Base-by-base conservation (phyloP, 176 grass and related monocot species). In the Bromus sterilis region DNA sequence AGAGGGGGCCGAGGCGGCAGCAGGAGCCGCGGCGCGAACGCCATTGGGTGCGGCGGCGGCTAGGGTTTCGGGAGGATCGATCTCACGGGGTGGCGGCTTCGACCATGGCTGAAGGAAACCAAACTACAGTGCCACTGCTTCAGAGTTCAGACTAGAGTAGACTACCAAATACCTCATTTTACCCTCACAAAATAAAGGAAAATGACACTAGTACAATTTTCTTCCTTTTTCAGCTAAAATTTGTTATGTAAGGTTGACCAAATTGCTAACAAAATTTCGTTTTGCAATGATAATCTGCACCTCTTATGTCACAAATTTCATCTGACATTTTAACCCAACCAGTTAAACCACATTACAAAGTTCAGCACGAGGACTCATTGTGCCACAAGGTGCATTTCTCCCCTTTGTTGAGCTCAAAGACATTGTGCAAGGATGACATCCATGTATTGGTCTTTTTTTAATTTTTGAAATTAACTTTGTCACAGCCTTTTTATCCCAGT, bases 21-120 rank as follows among this genome's bases (percentile, higher is more conserved):
- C 6, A 87, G 76, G 48, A 72, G 56, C 33, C 67, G 80, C 74
- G 84, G 79, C 39, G 84, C 4, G 68, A 79, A 82, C 42, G 83
- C 77, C 85, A 87, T 91, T 43, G 34, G 34, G 24, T 3, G 35
- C 13, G 23, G 28, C 21, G 21, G 43, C 35, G 61, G 55, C 70
- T 83, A 91, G 84, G 80, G 83, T 87, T 77, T 77, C 13, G 9
- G 26, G 74, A 9, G 56, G 71, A 36, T 74, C 84, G 71, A 36
- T 74, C 84, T 40, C 40, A 80, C 25, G 42, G 4, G 70, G 46
- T 36, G 84, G 68, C 30, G 20, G 56, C 16, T 40, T 55, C 35
- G 13, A 24, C 68, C 76, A 89, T 84, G 87, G 80, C 75, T 21
- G 81, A 0, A 16, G 30, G 81, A 0, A 16, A 43, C 35, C 29